phyloP scores from a whole-genome alignment of 352 stramenopile genomes.

The Pelagophyceae sp. region DNA sequence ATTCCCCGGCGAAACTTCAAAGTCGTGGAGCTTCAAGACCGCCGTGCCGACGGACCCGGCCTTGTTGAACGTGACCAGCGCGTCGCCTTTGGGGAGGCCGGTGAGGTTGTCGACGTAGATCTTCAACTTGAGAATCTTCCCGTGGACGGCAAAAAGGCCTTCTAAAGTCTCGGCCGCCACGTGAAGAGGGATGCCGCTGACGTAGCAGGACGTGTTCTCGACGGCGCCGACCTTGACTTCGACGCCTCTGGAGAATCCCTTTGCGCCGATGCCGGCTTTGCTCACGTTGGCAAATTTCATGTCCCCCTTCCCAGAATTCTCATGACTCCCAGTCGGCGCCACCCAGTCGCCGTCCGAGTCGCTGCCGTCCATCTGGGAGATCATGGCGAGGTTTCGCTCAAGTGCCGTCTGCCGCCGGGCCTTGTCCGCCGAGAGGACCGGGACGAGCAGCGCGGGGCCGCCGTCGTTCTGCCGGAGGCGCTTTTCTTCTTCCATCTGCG shows the following conservation, averaged over 20 bases:
- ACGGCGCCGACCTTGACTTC: neutral
- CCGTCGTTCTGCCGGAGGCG: neutral
- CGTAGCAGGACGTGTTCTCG: constrained; percentile 2
- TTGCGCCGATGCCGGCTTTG: neutral
- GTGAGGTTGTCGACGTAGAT: neutral
- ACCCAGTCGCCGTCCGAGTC: neutral
- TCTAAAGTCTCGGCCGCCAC: neutral
- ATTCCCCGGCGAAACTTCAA: neutral
- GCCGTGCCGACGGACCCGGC: neutral
- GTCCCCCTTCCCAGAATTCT: too few species aligned
- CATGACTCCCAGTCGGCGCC: neutral
- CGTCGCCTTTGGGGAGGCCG: constrained; percentile 9
- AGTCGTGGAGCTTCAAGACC: neutral
- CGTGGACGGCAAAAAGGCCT: neutral
- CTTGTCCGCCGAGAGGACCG: neutral
- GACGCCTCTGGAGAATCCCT: neutral
- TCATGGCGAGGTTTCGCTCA: neutral
- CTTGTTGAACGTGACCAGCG: constrained; percentile 9
- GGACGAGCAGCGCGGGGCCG: neutral
- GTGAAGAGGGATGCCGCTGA: neutral
- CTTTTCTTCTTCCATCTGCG: neutral
- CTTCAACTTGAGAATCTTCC: neutral
- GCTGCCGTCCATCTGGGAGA: neutral
- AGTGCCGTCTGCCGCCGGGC: neutral
- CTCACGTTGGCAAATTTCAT: neutral